These are phyloP conservation scores for Mychonastes homosphaera DNA, from an alignment of 139 green algal species.

Conservation along the genomic window DNA sequence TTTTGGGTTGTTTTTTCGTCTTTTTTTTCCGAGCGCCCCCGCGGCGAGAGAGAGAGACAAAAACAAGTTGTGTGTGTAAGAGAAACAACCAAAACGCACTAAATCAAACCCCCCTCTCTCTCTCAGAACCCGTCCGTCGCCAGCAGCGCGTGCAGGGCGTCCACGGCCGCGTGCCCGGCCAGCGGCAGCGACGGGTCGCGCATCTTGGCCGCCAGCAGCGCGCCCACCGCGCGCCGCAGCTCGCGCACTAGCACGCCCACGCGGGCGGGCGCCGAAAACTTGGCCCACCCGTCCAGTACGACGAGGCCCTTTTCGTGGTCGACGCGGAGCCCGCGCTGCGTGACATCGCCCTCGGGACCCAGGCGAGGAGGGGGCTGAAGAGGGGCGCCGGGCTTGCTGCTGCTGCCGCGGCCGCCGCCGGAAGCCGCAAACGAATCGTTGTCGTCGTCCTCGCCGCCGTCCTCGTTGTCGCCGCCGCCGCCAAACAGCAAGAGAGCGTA, in stretches of 20 bases:
- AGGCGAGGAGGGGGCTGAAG: not conserved
- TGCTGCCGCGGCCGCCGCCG: too few species aligned
- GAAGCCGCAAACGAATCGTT: too few species aligned
- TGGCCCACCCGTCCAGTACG: constrained; percentile 12
- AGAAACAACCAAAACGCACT: too few species aligned
- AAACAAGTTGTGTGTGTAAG: too few species aligned
- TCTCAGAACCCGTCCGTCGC: constrained; percentile 60
- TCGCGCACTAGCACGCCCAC: constrained; percentile 60
- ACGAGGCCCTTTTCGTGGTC: constrained; percentile 36
- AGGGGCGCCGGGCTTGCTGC: not conserved
- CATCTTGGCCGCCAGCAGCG: constrained; percentile 62
- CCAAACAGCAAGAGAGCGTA: constrained; percentile 83
- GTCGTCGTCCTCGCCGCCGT: not conserved
- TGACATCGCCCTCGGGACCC: not conserved
- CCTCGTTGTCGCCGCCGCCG: constrained; percentile 23
- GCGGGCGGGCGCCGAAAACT: constrained; percentile 13
- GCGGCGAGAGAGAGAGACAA: too few species aligned
- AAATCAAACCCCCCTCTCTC: too few species aligned
- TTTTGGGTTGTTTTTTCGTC: too few species aligned
- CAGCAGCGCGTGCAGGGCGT: constrained; percentile 53
- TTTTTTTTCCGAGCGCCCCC: too few species aligned
- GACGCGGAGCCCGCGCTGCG: constrained; percentile 30
- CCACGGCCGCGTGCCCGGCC: constrained; percentile 27
- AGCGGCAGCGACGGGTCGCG: constrained; percentile 48
- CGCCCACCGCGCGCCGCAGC: constrained; percentile 51